Conservation (phyloP, 2,329 filamentous ascomycete genomes). For the Paraphoma chrysanthemicola region DNA sequence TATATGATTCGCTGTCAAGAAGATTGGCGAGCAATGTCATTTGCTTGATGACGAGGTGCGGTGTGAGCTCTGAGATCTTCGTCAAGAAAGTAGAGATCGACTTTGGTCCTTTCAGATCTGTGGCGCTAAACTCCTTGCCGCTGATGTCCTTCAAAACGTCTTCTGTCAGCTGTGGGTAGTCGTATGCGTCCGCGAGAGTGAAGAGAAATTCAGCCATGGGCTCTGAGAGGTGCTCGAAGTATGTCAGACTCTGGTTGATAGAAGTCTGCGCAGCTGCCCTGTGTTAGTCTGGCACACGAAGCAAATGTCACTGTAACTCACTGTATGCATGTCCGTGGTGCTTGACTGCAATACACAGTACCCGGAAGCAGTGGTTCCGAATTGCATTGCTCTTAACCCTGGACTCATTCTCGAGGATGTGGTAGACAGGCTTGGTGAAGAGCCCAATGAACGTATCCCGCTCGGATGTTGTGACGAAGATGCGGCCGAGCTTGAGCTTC, state of each 20-base stretch:
- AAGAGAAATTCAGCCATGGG: conserved; percentile 99
- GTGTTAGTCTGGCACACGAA: conserved; percentile 14
- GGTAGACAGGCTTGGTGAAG: conserved; percentile 90
- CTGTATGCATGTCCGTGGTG: conserved; percentile 97
- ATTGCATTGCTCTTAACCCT: conserved; percentile 87
- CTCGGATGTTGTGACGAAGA: conserved; percentile 96
- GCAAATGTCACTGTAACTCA: conserved; percentile 52
- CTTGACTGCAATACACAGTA: conserved; percentile 94
- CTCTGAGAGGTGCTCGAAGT: conserved; percentile 98
- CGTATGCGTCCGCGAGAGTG: conserved; percentile 95
- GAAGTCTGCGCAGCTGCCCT: conserved; percentile 87
- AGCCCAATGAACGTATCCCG: conserved; percentile 92
- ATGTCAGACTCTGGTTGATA: conserved; percentile 95
- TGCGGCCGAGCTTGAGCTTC: conserved; percentile 87
- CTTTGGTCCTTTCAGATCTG: conserved; percentile 93
- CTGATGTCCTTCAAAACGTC: conserved; percentile 93
- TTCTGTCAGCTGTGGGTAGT: conserved; percentile 93
- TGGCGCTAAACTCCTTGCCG: conserved; percentile 97
- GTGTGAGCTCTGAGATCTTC: conserved; percentile 90
- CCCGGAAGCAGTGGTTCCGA: conserved; percentile 96
- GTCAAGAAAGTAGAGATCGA: conserved; percentile 94
- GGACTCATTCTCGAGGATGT: conserved; percentile 92
- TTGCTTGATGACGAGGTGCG: conserved; percentile 93
- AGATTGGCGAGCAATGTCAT: conserved; percentile 96
- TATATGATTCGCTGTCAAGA: conserved; percentile 96